These are phyloP conservation scores for Penicillium sp. DNA, from an alignment of 2,329 filamentous ascomycete species.

Conservation along the genomic window DNA sequence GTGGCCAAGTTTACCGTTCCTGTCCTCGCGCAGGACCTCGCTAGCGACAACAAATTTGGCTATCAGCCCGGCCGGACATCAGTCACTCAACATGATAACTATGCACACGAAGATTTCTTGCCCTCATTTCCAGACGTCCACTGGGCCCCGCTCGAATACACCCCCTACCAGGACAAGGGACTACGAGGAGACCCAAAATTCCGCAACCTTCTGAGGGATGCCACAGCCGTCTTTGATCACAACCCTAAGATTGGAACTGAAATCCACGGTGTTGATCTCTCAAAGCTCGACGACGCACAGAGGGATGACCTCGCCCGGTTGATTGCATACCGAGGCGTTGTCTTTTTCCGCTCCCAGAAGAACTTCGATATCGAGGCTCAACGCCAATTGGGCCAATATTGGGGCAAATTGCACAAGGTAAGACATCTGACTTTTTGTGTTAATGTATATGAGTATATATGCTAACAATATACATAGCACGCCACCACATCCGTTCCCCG, in stretches of 20 bases:
- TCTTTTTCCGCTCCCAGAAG: constrained; percentile 58
- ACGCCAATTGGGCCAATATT: constrained; percentile 53
- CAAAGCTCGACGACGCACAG: constrained; percentile 51
- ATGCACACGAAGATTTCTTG: constrained; percentile 54
- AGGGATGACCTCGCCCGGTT: constrained; percentile 56
- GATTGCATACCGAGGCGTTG: constrained; percentile 56
- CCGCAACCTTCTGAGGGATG: constrained; percentile 52
- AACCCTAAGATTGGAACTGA: constrained; percentile 59
- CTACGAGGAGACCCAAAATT: constrained; percentile 56
- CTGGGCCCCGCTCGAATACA: constrained; percentile 52
- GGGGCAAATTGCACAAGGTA: constrained; percentile 53
- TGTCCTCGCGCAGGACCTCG: constrained; percentile 21
- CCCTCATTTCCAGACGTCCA: constrained; percentile 55
- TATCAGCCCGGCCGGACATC: constrained; percentile 52
- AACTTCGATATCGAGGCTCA: constrained; percentile 57
- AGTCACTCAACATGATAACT: constrained; percentile 49
- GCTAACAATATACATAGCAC: constrained; percentile 37
- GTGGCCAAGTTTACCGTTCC: constrained; percentile 13
- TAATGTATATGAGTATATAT: not conserved
- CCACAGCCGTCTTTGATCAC: constrained; percentile 58
- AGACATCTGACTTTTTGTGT: not conserved
- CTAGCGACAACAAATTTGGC: constrained; percentile 34
- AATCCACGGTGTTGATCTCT: constrained; percentile 52
- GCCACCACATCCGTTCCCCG: constrained; percentile 55
- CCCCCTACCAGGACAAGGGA: constrained; percentile 56